Evolutionary conservation across 2,329 filamentous ascomycete genomes (phyloP).

Genomic region (Fusarium sp.): DNA sequence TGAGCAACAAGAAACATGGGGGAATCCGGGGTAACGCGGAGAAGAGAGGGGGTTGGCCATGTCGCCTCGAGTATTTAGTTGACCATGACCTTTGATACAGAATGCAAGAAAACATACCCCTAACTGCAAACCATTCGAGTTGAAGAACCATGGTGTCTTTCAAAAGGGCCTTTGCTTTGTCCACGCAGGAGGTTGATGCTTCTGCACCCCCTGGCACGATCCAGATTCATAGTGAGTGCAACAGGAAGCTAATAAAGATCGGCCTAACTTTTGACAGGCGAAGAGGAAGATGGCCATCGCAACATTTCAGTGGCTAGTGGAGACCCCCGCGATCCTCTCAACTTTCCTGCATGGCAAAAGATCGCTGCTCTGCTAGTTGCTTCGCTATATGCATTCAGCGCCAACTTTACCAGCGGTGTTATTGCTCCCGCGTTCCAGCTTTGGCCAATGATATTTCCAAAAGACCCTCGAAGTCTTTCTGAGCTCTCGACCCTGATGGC

Average conservation of each 20-base stretch:
- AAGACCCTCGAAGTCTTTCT: conserved; percentile 36
- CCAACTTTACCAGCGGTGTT: conserved; percentile 49
- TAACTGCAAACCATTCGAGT: too few relatives aligned
- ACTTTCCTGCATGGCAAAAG: conserved; percentile 51
- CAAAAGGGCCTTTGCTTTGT: conserved; percentile 21
- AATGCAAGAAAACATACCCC: not conserved
- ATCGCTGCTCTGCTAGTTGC: conserved; percentile 42
- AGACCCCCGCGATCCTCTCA: conserved; percentile 53
- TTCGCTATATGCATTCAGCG: conserved; percentile 50
- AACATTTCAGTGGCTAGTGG: not conserved
- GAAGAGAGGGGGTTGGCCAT: not conserved
- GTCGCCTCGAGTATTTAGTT: conserved; percentile 13
- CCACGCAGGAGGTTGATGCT: conserved; percentile 15
- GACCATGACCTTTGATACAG: not conserved
- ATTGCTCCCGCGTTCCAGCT: conserved; percentile 50
- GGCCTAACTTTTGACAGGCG: not conserved
- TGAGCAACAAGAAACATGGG: not conserved
- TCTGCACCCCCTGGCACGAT: conserved; percentile 26
- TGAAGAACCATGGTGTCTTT: conserved; percentile 20
- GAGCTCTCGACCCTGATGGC: conserved; percentile 49
- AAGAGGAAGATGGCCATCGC: conserved; percentile 2
- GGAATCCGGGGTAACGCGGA: conserved; percentile 31
- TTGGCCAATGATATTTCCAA: conserved; percentile 48
- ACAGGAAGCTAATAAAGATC: too few relatives aligned
- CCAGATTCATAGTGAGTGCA: conserved; percentile 20